A percentile compares a stretch with the other conserved stretches of the same genome.
These are phyloP conservation scores for Fusarium chaquense DNA, from an alignment of 2,329 filamentous ascomycete genomes.

Conservation along the genomic window DNA sequence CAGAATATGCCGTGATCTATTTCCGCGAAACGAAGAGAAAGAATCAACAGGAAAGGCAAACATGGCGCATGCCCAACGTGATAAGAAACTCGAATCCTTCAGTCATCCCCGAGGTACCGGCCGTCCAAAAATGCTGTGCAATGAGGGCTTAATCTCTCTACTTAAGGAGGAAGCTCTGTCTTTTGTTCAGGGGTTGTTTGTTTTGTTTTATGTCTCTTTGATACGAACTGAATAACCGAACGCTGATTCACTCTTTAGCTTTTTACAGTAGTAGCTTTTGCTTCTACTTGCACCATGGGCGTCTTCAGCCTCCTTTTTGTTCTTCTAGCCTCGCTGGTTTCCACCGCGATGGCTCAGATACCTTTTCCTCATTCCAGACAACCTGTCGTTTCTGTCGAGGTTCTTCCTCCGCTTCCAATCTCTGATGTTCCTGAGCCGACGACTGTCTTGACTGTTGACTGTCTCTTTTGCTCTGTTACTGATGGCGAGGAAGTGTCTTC, in stretches of 20 bases:
- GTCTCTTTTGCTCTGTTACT: slow-evolving; percentile 31
- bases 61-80: slow-evolving; percentile 24
- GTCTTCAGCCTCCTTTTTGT: slow-evolving; percentile 26
- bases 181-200: background rate
- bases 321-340: slow-evolving; percentile 26
- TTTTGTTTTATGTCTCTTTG: slow-evolving; percentile 6
- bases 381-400: slow-evolving; percentile 15
- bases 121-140: slow-evolving; percentile 15
- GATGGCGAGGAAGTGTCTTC: slow-evolving; percentile 5
- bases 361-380: slow-evolving; percentile 14
- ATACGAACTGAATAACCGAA: slow-evolving; percentile 21
- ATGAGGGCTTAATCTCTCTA: slow-evolving; percentile 20
- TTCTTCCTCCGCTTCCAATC: slow-evolving; percentile 21
- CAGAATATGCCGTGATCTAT: slow-evolving; percentile 26
- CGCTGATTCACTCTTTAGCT: slow-evolving; percentile 34
- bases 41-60: slow-evolving; percentile 25
- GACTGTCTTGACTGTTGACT: slow-evolving; percentile 33
- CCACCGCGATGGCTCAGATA: slow-evolving; percentile 6
- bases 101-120: slow-evolving; percentile 20
- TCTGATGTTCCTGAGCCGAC: slow-evolving; percentile 14
- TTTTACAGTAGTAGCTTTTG: background rate
- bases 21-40: slow-evolving; percentile 3
- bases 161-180: slow-evolving; percentile 25
- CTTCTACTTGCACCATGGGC: slow-evolving; percentile 37
- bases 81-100: slow-evolving; percentile 27